Evolutionary conservation across 2,329 filamentous ascomycete genomes (phyloP).

Genomic region (Chalaropsis ovoidea): DNA sequence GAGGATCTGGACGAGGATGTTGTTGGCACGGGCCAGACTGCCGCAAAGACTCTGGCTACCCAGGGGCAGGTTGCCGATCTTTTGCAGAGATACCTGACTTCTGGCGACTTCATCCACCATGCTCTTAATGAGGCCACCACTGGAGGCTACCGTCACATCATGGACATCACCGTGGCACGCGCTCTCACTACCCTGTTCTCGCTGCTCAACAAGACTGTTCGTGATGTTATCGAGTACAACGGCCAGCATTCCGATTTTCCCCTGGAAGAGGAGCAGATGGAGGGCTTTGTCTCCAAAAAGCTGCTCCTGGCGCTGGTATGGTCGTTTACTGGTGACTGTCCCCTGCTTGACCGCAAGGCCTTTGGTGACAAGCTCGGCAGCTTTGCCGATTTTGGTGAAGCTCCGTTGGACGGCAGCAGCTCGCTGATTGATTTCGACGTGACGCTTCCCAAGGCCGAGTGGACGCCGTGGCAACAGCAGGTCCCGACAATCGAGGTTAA

Average conservation of each 20-base stretch:
- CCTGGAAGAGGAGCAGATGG: slow-evolving; percentile 78
- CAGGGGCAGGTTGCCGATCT: slow-evolving; percentile 73
- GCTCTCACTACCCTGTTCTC: slow-evolving; percentile 91
- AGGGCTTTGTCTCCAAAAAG: slow-evolving; percentile 86
- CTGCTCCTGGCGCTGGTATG: slow-evolving; percentile 84
- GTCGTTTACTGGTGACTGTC: slow-evolving; percentile 93
- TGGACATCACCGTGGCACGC: slow-evolving; percentile 90
- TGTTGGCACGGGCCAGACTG: slow-evolving; percentile 61
- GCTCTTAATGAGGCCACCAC: slow-evolving; percentile 61
- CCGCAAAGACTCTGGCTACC: slow-evolving; percentile 66
- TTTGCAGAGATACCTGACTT: slow-evolving; percentile 62
- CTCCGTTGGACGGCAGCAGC: slow-evolving; percentile 62
- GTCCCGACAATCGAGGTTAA: slow-evolving; percentile 94
- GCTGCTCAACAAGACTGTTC: slow-evolving; percentile 83
- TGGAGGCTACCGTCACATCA: slow-evolving; percentile 78
- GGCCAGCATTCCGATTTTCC: slow-evolving; percentile 89
- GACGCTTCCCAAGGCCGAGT: slow-evolving; percentile 73
- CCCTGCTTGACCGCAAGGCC: slow-evolving; percentile 70
- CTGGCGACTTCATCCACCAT: slow-evolving; percentile 69
- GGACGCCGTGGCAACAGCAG: slow-evolving; percentile 87
- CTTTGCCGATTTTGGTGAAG: slow-evolving; percentile 76
- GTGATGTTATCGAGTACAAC: slow-evolving; percentile 92
- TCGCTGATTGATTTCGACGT: slow-evolving; percentile 96
- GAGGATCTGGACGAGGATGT: slow-evolving; percentile 94
- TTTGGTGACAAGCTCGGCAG: slow-evolving; percentile 80